A percentile compares a stretch with the other conserved stretches of the same genome.
phyloP scores from a whole-genome alignment of 2,329 filamentous ascomycete genomes.

The Diplodia intermedia region DNA sequence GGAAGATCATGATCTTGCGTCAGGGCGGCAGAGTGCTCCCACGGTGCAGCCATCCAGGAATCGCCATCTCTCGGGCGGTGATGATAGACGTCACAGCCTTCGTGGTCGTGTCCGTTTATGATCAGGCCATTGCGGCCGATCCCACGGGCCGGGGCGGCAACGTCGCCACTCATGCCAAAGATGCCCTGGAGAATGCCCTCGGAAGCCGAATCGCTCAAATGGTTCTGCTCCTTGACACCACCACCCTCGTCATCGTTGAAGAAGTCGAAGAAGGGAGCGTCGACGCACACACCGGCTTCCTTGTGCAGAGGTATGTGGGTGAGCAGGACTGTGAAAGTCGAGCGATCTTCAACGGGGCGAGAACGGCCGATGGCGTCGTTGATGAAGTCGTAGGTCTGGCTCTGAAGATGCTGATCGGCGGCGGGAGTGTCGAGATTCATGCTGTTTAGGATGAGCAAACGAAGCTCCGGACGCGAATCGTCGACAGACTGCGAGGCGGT shows the following conservation, averaged over 20 bases:
- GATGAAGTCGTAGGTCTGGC: slow-evolving; percentile 78
- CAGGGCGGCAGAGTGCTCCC: slow-evolving; percentile 32
- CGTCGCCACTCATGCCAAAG: slow-evolving; percentile 75
- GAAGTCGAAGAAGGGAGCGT: slow-evolving; percentile 83
- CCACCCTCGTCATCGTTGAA: slow-evolving; percentile 67
- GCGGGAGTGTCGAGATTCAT: slow-evolving; percentile 93
- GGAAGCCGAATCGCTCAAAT: slow-evolving; percentile 76
- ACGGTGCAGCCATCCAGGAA: slow-evolving; percentile 34
- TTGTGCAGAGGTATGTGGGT: slow-evolving; percentile 95
- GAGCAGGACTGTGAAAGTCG: slow-evolving; percentile 80
- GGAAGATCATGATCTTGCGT: slow-evolving; percentile 52
- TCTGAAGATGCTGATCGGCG: slow-evolving; percentile 69
- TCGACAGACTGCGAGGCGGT: background rate
- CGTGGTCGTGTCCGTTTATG: slow-evolving; percentile 93
- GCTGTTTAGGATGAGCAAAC: slow-evolving; percentile 85
- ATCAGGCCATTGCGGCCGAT: slow-evolving; percentile 77
- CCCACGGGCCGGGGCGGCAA: slow-evolving; percentile 65
- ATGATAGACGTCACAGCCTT: slow-evolving; percentile 90
- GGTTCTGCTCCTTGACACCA: slow-evolving; percentile 90
- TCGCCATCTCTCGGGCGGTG: slow-evolving; percentile 50
- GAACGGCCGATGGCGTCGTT: slow-evolving; percentile 69
- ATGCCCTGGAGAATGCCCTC: slow-evolving; percentile 78
- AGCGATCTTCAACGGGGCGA: slow-evolving; percentile 65
- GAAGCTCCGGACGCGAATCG: slow-evolving; percentile 68
- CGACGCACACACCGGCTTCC: slow-evolving; percentile 78